Evolutionary conservation across 129 eudicot genomes (phyloP), one percentile per base, ranked within the genome.

Genomic region (Saposhnikovia divaricata): DNA sequence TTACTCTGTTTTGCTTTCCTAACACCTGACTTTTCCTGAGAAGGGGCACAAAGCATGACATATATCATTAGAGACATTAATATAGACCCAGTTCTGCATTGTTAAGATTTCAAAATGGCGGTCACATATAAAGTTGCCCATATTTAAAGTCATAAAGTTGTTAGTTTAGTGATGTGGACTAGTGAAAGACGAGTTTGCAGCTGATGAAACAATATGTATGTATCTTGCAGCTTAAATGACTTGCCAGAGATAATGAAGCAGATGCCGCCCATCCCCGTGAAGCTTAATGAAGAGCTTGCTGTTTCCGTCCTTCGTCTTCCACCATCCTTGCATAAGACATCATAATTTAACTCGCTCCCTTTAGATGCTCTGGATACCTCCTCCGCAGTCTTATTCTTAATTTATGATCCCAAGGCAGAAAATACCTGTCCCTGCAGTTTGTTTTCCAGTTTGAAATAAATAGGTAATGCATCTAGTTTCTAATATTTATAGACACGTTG

Each of bases 221-320:
- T 55, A 15, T 28, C 68, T 44, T 87, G 91, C 91, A 94, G 97
- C 89, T 84, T 94, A 74, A 87, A 82, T 7, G 98, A 94, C 75
- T 84, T 85, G 84, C 98, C 97, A 4, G 98, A 92, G 85, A 86
- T 89, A 51, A 92, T 94, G 98, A 94, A 92, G 86, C 97, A 90
- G 83, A 94, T 94, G 98, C 98, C 98, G 50, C 97, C 98, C 0
- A 88, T 94, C 70, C 98, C 97, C 4, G 98, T 94, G 81, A 94
- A 91, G 91, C 88, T 94, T 80, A 92, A 94, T n/a, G 98, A 94
- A 78, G 98, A 94, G 73, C 96, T 94, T 51, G 92, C 92, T 57
- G 87, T 79, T 84, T 84, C 93, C 78, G 87, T 94, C 85, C 96
- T 94, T 72, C 92, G 92, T 4, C 91, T 82, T 66, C 68, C 96